These are phyloP conservation scores for Saccharomycopsis sp. DNA, from an alignment of 805 yeast species.

Conservation along the genomic window DNA sequence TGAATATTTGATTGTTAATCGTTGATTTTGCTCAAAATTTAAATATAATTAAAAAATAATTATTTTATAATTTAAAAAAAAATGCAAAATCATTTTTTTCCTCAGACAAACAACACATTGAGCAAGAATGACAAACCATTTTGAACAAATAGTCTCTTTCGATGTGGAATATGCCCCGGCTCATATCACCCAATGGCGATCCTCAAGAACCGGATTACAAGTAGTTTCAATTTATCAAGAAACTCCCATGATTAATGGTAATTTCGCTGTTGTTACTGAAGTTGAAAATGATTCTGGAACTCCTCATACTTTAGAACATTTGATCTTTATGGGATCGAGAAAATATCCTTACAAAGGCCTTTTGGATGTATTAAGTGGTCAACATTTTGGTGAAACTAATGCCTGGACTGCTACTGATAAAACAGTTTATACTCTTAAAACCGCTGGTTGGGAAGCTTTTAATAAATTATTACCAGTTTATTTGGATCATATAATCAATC, in stretches of 20 bases:
- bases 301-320: conserved; percentile 93
- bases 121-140: no score
- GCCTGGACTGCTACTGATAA: conserved; percentile 98
- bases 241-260: conserved; percentile 86
- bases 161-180: conserved; percentile 71
- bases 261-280: conserved; percentile 93
- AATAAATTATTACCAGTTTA: conserved; percentile 75
- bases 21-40: no score
- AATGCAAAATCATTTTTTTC: no score
- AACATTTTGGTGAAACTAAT: conserved; percentile 77
- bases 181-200: conserved; percentile 62
- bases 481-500: conserved; percentile 75
- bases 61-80: no score
- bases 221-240: conserved; percentile 66
- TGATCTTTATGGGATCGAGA: conserved; percentile 88
- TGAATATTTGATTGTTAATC: no score
- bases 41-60: no score
- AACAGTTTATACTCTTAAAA: conserved; percentile 81
- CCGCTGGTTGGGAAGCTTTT: conserved; percentile 98
- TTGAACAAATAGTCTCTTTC: conserved; percentile 33
- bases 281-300: conserved; percentile 78
- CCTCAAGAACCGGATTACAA: conserved; percentile 74
- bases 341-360: conserved; percentile 87
- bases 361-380: conserved; percentile 75
- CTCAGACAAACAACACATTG: no score